Evolutionary conservation across 495 filamentous ascomycete genomes (phyloP), one percentile per base, ranked within the genome.

Genomic region (Xylaria venustula): DNA sequence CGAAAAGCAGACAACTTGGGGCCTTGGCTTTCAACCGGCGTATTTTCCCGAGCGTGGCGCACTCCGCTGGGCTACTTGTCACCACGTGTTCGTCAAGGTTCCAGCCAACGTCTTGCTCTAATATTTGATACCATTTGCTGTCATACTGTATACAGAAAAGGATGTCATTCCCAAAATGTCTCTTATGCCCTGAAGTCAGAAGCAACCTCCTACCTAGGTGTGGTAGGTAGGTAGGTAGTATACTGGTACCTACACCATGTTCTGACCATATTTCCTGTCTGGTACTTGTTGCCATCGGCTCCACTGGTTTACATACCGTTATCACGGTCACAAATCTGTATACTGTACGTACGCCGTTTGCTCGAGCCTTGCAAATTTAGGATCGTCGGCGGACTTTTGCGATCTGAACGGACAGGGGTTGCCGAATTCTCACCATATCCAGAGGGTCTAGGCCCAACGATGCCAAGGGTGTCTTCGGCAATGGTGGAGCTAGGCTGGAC

Each of bases 391-490:
- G 32, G 23, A 23, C 51, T 8, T 17, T 32, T 30, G 34, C 34
- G 36, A 41, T 23, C 14, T 28, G 6, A 36, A 2, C 15, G 23
- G 28, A 23, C 25, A 47, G 54, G 42, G 22, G n/a, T 40, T 7
- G 0, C 4, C 19, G 42, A 37, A 46, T 45, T 17, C 22, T 56
- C 20, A 58, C 42, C 49, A 28, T 45, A 48, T 46, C 41, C n/a
- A 20, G 41, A 19, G 22, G 41, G 58, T 61, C 58, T 61, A 61
- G 58, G 28, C 58, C 58, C 42, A 42, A n/a, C 15, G 30, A 11
- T 22, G 41, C 22, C 58, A 54, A 23, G 47, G 58, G 37, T 53
- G 47, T 15, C 30, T 41, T 54, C 28, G 19, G 22, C 41, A 23
- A 4, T 14, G 50, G 58, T 61, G 49, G 58, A 48, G 50, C 32